These are phyloP conservation scores for Paramecium sonneborni DNA, from an alignment of 73 alveolate species.

Conservation along the genomic window DNA sequence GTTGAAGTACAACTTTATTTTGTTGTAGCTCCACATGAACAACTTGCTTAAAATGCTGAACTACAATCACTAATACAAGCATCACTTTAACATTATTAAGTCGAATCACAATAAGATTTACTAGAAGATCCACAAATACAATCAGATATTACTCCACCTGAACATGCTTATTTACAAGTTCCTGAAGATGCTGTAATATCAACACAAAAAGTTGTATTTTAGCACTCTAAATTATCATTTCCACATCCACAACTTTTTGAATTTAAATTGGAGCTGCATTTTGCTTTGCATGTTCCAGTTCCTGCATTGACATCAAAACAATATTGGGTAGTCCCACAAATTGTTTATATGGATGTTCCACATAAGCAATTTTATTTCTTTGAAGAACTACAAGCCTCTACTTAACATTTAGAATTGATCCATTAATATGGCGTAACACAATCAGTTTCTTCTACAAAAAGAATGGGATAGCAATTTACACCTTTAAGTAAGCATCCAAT, in stretches of 20 bases:
- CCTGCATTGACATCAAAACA: too few species aligned
- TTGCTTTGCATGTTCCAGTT: too few species aligned
- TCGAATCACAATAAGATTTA: background rate
- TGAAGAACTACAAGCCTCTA: too few species aligned
- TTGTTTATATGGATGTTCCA: too few species aligned
- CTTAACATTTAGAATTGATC: too few species aligned
- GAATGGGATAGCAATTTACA: too few species aligned
- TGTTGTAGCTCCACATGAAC: background rate
- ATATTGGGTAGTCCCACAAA: too few species aligned
- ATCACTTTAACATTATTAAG: background rate
- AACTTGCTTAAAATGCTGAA: background rate
- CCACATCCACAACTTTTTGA: background rate
- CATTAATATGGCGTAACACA: too few species aligned
- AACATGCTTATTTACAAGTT: background rate
- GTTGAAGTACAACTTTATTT: background rate
- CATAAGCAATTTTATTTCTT: too few species aligned
- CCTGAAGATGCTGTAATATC: background rate
- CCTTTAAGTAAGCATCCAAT: too few species aligned
- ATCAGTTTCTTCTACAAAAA: too few species aligned
- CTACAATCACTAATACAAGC: background rate
- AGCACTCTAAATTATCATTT: background rate
- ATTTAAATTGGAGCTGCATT: too few species aligned
- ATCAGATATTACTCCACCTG: background rate
- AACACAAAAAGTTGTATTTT: background rate
- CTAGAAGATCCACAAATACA: background rate